phyloP scores from a whole-genome alignment of 768 basidiomycete genomes.

The Lactarius vividus region DNA sequence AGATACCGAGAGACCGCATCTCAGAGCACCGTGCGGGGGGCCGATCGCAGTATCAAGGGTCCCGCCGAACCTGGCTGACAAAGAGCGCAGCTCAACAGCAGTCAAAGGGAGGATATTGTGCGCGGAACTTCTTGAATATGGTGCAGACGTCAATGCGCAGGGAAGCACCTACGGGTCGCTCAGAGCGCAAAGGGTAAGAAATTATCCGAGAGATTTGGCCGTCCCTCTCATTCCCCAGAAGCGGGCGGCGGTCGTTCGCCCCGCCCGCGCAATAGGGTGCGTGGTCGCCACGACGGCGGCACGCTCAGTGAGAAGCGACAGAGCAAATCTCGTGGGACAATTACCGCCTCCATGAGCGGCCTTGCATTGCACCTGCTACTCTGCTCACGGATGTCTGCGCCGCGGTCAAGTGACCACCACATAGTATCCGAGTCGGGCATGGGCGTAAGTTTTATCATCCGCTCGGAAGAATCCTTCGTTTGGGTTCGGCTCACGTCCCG shows the following conservation, averaged over 20 bases:
- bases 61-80: background rate
- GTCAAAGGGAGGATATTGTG: background rate
- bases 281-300: background rate
- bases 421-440: background rate
- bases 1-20: background rate
- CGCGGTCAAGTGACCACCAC: constrained; percentile 9
- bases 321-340: background rate
- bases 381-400: constrained; percentile 13
- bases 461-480: background rate
- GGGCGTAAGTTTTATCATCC: background rate
- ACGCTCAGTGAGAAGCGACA: background rate
- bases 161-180: constrained; percentile 11
- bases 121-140: constrained; percentile 5
- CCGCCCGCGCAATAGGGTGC: background rate
- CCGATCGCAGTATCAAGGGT: background rate
- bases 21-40: background rate
- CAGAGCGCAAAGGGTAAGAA: background rate
- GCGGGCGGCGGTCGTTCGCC: background rate
- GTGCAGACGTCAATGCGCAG: constrained; percentile 23
- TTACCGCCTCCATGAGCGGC: background rate
- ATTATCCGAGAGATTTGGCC: background rate
- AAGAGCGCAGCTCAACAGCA: background rate
- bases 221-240: background rate
- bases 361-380: constrained; percentile 6
- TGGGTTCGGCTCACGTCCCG: background rate